These are phyloP conservation scores for Eremothecium cymbalariae DNA, from an alignment of 1,139 yeast species.

Conservation along the genomic window DNA sequence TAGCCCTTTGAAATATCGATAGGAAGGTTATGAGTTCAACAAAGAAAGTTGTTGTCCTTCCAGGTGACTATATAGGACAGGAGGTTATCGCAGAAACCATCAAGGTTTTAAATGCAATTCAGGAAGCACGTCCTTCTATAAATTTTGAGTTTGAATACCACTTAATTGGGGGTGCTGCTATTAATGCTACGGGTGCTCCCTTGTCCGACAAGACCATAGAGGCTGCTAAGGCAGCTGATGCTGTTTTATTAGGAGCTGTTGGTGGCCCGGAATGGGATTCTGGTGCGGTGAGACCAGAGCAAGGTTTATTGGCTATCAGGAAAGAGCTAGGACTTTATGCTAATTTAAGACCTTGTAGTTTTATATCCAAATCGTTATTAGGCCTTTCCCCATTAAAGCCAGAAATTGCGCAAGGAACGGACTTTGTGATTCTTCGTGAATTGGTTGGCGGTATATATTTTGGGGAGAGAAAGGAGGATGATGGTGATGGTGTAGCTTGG, in stretches of 20 bases:
- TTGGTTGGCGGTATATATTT: slow-evolving; percentile 96
- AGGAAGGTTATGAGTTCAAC: not conserved
- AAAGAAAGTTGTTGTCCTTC: slow-evolving; percentile 75
- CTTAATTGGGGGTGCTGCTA: slow-evolving; percentile 95
- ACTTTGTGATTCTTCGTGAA: slow-evolving; percentile 89
- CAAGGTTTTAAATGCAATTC: slow-evolving; percentile 77
- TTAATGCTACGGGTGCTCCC: slow-evolving; percentile 92
- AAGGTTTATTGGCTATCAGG: slow-evolving; percentile 86
- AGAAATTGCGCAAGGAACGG: slow-evolving; percentile 80
- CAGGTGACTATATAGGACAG: slow-evolving; percentile 96
- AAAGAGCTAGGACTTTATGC: slow-evolving; percentile 92
- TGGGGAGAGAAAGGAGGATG: slow-evolving; percentile 91
- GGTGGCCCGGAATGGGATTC: slow-evolving; percentile 98
- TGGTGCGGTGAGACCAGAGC: slow-evolving; percentile 91
- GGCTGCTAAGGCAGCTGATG: slow-evolving; percentile 85
- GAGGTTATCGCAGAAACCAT: slow-evolving; percentile 87
- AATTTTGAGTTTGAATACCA: slow-evolving; percentile 73
- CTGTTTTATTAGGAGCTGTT: slow-evolving; percentile 92
- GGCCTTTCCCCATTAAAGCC: slow-evolving; percentile 82
- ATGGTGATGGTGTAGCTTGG: slow-evolving; percentile 77
- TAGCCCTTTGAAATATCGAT: too few species aligned
- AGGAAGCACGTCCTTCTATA: slow-evolving; percentile 51
- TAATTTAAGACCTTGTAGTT: slow-evolving; percentile 91
- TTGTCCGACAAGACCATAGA: slow-evolving; percentile 79
- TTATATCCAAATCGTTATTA: slow-evolving; percentile 76